Base-by-base conservation (phyloP, 768 basidiomycete genomes). In the Phylloporus rhodoxanthus region DNA sequence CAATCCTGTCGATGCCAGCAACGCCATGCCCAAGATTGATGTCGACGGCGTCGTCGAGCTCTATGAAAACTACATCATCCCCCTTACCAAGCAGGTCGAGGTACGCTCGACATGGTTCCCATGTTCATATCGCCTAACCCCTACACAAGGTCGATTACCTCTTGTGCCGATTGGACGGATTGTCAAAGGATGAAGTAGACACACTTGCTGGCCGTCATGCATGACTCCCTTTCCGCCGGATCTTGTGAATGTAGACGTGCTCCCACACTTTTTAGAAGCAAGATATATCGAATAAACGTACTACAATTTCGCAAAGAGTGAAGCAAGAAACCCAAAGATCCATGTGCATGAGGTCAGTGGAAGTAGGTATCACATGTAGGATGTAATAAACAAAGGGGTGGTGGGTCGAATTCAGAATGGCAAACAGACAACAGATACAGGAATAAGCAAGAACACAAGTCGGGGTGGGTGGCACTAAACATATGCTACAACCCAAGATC, bases 31-130 rank as follows among this genome's bases (percentile, higher is more conserved):
- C 50, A 94, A 93, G 74, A 89, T 99, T 53, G 93, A 96, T 52
- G 86, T 93, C 0, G 91, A 93, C 55, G 85, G 87, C 36, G 91
- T 99, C 14, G 87, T 96, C 20, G 85, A 91, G 63, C 68, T 99
- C 54, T 99, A 99, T 63, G 84, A 93, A 64, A 88, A 86, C 62
- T 92, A 86, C 61, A 93, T 99, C 56, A 99, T 99, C 51, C 96
- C 96, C 8, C 67, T 99, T 56, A 99, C 96, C 1, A 97, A 95
- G 68, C 92, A 96, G 63, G 91, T 99, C 50, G 96, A 99, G 90
- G 95, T 95, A 64, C 41, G 76, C 29, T 48, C 2, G 71, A 59
- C 13, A 20, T 37, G 39, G 14, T 5, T 39, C 26, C 21, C 43
- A 9, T 13, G 20, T 33, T 46, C 46, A 34, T 39, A 34, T 47